Evolutionary conservation across 1,284 basidiomycete species (phyloP).

Genomic region (Leccinum insolens): DNA sequence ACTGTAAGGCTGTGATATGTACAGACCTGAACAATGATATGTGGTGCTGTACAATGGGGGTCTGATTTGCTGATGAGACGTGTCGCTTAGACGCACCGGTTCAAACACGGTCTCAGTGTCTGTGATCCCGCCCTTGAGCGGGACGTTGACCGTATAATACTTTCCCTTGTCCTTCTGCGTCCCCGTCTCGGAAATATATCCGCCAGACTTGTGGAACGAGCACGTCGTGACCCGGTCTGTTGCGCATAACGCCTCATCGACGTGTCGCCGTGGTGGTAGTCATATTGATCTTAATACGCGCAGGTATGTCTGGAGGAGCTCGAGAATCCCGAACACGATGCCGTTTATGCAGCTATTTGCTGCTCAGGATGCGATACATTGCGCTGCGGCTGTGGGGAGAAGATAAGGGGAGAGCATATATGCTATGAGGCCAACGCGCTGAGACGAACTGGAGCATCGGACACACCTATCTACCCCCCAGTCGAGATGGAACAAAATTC

Average conservation of each 20-base stretch:
- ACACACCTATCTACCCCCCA: conserved; percentile 85
- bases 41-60: neutral
- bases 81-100: conserved; percentile 59
- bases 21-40: neutral
- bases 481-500: conserved; percentile 98
- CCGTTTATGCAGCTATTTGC: conserved; percentile 98
- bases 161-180: conserved; percentile 84
- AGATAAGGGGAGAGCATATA: neutral
- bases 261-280: conserved; percentile 98
- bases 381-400: conserved; percentile 68
- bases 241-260: conserved; percentile 98
- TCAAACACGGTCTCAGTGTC: conserved; percentile 81
- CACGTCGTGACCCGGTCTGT: conserved; percentile 97
- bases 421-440: neutral
- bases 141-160: conserved; percentile 93
- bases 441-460: neutral
- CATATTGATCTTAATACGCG: conserved; percentile 98
- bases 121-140: conserved; percentile 91
- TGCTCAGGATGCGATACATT: conserved; percentile 78
- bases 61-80: neutral
- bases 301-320: conserved; percentile 79
- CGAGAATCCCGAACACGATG: conserved; percentile 89
- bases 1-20: neutral
- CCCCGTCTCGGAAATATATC: conserved; percentile 90
- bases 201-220: conserved; percentile 87